Conservation (phyloP, 139 green algal species). For the Tetraselmis chui region DNA sequence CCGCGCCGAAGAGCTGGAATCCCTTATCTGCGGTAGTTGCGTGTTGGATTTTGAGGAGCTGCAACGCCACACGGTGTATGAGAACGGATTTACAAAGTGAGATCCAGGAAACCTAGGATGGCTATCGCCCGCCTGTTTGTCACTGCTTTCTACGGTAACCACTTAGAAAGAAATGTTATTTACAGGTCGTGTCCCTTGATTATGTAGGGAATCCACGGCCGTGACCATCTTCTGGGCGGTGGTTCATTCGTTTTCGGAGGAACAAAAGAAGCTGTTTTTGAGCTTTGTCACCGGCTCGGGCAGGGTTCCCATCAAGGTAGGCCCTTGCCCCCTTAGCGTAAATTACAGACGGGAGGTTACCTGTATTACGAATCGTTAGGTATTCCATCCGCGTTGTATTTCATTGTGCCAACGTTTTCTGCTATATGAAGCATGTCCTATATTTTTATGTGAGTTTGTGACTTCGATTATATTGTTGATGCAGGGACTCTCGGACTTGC, state of each 20-base stretch:
- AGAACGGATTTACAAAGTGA: conserved; percentile 48
- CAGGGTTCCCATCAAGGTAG: conserved; percentile 55
- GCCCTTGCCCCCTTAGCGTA: too few relatives aligned
- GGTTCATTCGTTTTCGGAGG: conserved; percentile 3
- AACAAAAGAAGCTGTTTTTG: conserved; percentile 51
- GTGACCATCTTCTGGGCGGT: conserved; percentile 20
- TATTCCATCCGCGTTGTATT: too few relatives aligned
- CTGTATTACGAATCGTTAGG: too few relatives aligned
- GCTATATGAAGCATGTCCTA: too few relatives aligned
- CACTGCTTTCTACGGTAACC: too few relatives aligned
- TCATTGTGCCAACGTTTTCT: too few relatives aligned
- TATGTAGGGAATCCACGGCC: background rate
- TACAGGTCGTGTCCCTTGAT: too few relatives aligned
- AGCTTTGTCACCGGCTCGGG: conserved; percentile 62
- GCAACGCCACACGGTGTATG: conserved; percentile 55
- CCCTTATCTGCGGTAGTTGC: conserved; percentile 62
- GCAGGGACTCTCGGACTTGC: conserved; percentile 43
- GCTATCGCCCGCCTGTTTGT: too few relatives aligned
- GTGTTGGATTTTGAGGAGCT: conserved; percentile 61
- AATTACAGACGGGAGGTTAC: too few relatives aligned
- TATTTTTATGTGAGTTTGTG: too few relatives aligned
- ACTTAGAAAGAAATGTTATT: too few relatives aligned
- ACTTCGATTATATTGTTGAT: too few relatives aligned
- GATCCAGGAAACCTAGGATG: background rate
- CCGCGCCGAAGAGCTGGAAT: conserved; percentile 68